Evolutionary conservation across 2,329 filamentous ascomycete species (phyloP), one percentile per base, ranked within the genome.

Genomic region (Paracamarosporium sp.): DNA sequence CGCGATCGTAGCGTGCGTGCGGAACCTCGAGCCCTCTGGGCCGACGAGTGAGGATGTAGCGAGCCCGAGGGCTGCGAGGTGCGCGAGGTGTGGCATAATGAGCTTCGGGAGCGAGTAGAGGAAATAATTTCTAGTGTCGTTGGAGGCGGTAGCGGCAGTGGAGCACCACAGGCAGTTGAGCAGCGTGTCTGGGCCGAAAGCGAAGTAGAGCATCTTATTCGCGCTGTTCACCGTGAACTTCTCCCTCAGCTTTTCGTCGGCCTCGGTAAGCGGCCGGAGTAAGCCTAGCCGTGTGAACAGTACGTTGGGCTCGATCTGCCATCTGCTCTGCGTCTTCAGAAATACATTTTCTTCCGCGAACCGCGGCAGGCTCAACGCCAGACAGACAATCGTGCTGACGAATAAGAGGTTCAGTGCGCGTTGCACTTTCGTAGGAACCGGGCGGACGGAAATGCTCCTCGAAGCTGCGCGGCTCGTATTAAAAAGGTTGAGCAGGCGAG

Each of bases 111-210:
- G 78, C 13, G 90, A 89, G 78, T 96, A 98, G 73, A 91, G 85
- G 47, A 96, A 83, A 80, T 93, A 97, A 40, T 85, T 86, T 35
- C 80, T 81, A 5, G 87, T 83, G 46, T 90, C 87, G 57, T 91
- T 88, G 12, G 35, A 57, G n/a, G 87, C 79, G 50, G 80, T 82
- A 20, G 87, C 53, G 4, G 65, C 57, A 24, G 86, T 79, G 83
- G n/a, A n/a, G n/a, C 93, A 97, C 80, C 96, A 97, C n/a, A 86
- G 84, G 75, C 93, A 98, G 57, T 87, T 82, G 22, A 88, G 82
- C 35, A 98, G 75, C 8, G 89, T 86, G 31, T 86, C 82, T 0
- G 93, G 91, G 2, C 95, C 95, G 77, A 88, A 96, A 57, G 90
- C 88, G 51, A 96, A 83, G 79, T 97, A 98, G 7, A 96, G 82